phyloP scores from a whole-genome alignment of 176 grass and related monocot genomes.

The Poa pratensis region DNA sequence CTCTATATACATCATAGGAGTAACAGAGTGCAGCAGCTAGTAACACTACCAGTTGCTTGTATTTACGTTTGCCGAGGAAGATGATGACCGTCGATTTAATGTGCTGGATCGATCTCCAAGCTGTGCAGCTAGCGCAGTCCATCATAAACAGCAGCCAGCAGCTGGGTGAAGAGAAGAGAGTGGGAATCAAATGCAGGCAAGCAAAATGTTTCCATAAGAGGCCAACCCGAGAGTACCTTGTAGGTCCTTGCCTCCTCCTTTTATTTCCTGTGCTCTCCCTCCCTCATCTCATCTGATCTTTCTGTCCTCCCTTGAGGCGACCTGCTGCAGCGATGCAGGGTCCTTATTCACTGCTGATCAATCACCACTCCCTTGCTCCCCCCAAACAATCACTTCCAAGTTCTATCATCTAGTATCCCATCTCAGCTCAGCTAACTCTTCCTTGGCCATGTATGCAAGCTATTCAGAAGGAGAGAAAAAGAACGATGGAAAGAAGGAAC shows the following conservation, averaged over 20 bases:
- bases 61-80: not conserved
- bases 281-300: not conserved
- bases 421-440: no score
- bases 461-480: no score
- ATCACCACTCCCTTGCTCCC: not conserved
- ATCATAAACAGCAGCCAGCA: constrained; percentile 33
- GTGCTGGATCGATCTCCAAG: not conserved
- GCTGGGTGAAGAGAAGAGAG: constrained; percentile 4
- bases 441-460: no score
- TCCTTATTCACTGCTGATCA: constrained; percentile 47
- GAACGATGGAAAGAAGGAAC: no score
- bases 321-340: constrained; percentile 23
- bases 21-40: no score
- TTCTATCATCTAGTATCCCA: no score
- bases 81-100: not conserved
- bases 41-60: not conserved
- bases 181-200: constrained; percentile 54
- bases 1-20: no score
- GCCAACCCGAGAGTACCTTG: constrained; percentile 59
- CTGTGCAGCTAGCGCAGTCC: not conserved
- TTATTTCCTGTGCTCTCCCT: constrained; percentile 11
- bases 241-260: constrained; percentile 41
- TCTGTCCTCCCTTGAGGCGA: constrained; percentile 45
- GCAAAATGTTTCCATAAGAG: constrained; percentile 60
- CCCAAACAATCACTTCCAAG: no score